phyloP scores from a whole-genome alignment of 306 rosid genomes.

The Inga oerstediana region DNA sequence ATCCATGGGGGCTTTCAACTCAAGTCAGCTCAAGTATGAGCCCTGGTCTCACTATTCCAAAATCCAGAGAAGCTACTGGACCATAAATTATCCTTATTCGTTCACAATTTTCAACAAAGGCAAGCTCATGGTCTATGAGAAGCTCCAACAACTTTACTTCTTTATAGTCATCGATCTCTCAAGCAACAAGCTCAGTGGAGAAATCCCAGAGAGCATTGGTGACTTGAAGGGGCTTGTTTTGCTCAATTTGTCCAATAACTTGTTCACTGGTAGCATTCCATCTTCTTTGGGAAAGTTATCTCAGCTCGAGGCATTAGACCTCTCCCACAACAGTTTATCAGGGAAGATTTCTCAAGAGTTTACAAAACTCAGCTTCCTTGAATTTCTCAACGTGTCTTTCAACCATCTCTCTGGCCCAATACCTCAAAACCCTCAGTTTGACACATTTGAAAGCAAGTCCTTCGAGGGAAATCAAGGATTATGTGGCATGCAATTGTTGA shows the following conservation, averaged over 20 bases:
- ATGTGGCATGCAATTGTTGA: constrained; percentile 29
- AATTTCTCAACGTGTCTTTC: constrained; percentile 26
- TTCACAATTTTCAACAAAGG: constrained; percentile 33
- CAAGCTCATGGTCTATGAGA: not conserved
- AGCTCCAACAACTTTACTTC: not conserved
- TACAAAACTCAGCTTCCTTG: constrained; percentile 27
- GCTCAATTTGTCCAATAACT: constrained; percentile 35
- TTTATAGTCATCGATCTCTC: constrained; percentile 36
- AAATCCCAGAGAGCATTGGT: constrained; percentile 22
- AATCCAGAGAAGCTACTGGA: no score
- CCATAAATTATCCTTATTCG: not conserved
- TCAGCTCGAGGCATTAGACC: constrained; percentile 34
- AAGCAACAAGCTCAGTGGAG: constrained; percentile 35
- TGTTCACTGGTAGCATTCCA: constrained; percentile 33
- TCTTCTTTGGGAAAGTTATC: constrained; percentile 34
- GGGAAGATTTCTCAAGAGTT: constrained; percentile 29
- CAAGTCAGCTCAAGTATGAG: constrained; percentile 7
- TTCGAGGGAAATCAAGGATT: constrained; percentile 35
- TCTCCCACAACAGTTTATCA: constrained; percentile 27
- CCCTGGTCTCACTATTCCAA: fast-evolving
- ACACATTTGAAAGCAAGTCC: constrained; percentile 14
- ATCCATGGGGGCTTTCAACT: not conserved
- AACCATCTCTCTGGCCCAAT: constrained; percentile 30
- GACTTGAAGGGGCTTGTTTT: constrained; percentile 19
- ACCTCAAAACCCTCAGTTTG: constrained; percentile 33